Percentiles rank a stretch among this genome's conserved stretches.
These are phyloP conservation scores for Chlamydomonas incerta DNA, from an alignment of 139 green algal genomes.

Conservation along the genomic window DNA sequence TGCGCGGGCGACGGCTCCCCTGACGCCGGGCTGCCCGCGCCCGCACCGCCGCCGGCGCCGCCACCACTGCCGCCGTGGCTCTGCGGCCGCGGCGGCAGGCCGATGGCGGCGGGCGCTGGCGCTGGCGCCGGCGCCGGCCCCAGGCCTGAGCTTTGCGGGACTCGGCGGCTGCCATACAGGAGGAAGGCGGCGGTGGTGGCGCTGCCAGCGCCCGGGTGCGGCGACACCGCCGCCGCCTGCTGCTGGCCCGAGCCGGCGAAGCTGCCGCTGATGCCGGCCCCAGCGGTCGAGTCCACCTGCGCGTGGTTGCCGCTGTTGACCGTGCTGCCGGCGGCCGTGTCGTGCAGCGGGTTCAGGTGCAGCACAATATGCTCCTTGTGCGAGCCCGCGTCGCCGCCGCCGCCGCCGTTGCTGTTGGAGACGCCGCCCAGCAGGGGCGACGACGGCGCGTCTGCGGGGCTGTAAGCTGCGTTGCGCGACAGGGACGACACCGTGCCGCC, in stretches of 20 bases:
- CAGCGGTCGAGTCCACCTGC: not conserved
- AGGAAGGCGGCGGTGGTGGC: not conserved
- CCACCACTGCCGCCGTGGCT: too few relatives aligned
- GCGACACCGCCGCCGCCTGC: not conserved
- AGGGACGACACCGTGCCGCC: too few relatives aligned
- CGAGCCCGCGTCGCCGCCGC: not conserved
- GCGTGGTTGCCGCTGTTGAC: too few relatives aligned
- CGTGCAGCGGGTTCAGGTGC: not conserved
- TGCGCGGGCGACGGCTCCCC: too few relatives aligned
- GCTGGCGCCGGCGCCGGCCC: too few relatives aligned
- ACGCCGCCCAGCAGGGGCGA: not conserved
- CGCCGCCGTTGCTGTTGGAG: not conserved
- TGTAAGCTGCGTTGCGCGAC: too few relatives aligned
- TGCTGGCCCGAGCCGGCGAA: not conserved
- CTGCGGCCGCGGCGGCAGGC: too few relatives aligned
- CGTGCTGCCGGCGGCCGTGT: not conserved
- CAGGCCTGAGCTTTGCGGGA: not conserved
- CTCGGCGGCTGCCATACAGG: not conserved
- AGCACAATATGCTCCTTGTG: conserved; percentile 9
- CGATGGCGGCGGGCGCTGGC: too few relatives aligned
- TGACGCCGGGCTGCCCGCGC: too few relatives aligned
- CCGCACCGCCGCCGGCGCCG: too few relatives aligned
- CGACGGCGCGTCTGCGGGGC: too few relatives aligned
- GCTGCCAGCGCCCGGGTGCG: not conserved
- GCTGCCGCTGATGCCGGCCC: not conserved